Percentiles rank a stretch among this genome's conserved stretches.
These are phyloP conservation scores for Candida nonsorbophila DNA, from an alignment of 805 yeast genomes.

Conservation along the genomic window DNA sequence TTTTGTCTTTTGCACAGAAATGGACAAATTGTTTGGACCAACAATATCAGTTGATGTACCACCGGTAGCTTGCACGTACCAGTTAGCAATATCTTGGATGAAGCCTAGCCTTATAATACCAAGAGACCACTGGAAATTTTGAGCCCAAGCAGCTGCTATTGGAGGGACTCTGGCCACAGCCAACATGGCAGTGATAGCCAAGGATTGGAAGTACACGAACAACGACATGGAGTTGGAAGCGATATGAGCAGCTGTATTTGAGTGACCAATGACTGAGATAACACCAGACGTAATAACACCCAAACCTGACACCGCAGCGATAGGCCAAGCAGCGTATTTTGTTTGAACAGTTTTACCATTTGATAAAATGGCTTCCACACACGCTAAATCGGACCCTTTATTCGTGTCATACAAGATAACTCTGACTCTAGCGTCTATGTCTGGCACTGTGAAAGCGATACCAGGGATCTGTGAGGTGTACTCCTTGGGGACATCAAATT, in stretches of 20 bases:
- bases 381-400: conserved; percentile 59
- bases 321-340: conserved; percentile 90
- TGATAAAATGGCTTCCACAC: conserved; percentile 81
- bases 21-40: conserved; percentile 60
- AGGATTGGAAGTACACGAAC: conserved; percentile 88
- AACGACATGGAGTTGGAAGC: conserved; percentile 94
- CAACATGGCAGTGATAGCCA: conserved; percentile 93
- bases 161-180: conserved; percentile 92
- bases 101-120: conserved; percentile 76
- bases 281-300: conserved; percentile 87
- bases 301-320: conserved; percentile 84
- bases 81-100: conserved; percentile 78
- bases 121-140: conserved; percentile 94
- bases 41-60: conserved; percentile 79
- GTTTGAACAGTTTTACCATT: conserved; percentile 95
- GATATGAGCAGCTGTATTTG: conserved; percentile 91
- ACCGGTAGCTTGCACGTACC: conserved; percentile 96
- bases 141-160: conserved; percentile 96
- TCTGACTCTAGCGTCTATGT: conserved; percentile 85
- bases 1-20: conserved; percentile 71
- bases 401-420: conserved; percentile 56
- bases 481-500: conserved; percentile 36
- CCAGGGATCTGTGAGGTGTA: conserved; percentile 60
- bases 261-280: conserved; percentile 81
- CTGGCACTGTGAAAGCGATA: conserved; percentile 87